These are phyloP conservation scores for Cordyceps fumosorosea DNA, from an alignment of 2,329 filamentous ascomycete genomes.

Conservation along the genomic window DNA sequence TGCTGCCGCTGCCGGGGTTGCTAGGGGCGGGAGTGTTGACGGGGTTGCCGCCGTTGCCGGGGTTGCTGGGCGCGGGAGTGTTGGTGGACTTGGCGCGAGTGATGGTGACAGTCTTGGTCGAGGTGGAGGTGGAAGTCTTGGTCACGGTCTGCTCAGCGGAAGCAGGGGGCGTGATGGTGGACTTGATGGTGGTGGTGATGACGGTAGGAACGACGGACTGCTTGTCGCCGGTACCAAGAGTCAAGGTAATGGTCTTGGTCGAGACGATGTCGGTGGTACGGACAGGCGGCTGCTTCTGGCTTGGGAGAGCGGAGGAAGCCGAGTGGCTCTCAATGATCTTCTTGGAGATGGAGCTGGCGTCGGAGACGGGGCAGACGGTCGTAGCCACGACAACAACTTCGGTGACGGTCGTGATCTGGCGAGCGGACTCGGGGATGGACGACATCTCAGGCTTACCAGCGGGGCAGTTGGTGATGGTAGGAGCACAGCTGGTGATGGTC, in stretches of 20 bases:
- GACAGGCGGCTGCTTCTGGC: conserved; percentile 17
- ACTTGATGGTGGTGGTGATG: conserved; percentile 35
- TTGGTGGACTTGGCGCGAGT: conserved; percentile 18
- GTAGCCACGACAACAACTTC: conserved; percentile 33
- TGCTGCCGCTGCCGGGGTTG: conserved; percentile 4
- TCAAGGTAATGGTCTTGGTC: conserved; percentile 29
- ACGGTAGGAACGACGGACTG: conserved; percentile 32
- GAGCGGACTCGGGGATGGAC: conserved; percentile 30
- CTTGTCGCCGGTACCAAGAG: conserved; percentile 25
- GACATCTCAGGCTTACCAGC: conserved; percentile 27
- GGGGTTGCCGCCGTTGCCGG: conserved; percentile 12
- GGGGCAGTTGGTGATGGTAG: conserved; percentile 52
- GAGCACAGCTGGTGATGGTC: conserved; percentile 52
- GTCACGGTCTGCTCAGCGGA: background rate
- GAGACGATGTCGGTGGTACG: conserved; percentile 24
- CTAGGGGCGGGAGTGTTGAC: conserved; percentile 9
- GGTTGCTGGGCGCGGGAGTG: background rate
- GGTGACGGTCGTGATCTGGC: conserved; percentile 29
- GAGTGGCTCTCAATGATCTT: conserved; percentile 29
- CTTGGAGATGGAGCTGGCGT: conserved; percentile 34
- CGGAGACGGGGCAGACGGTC: conserved; percentile 40
- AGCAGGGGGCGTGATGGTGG: conserved; percentile 24
- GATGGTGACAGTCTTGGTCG: conserved; percentile 30
- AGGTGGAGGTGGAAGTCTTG: background rate
- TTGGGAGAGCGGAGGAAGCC: conserved; percentile 22